Evolutionary conservation across 176 grass and related monocot species (phyloP), one percentile per base, ranked within the genome.

Genomic region (Avena insularis): DNA sequence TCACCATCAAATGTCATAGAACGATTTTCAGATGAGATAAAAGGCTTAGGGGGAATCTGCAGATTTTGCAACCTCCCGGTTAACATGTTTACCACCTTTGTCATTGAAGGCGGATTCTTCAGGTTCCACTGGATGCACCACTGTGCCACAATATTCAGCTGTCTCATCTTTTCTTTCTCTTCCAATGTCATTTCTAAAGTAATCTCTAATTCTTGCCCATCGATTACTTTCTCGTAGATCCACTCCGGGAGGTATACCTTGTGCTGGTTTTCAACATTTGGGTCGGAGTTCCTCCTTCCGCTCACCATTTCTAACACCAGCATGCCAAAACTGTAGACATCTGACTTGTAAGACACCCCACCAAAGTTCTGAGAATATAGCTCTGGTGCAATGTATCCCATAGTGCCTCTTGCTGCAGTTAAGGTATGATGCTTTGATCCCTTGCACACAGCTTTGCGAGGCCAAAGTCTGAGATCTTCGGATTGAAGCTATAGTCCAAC

Each of bases 381-480:
- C 8, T 71, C 67, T 20, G 67, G 67, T 19, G 67, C 35, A 8
- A 71, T 71, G 35, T 71, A 71, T 2, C 67, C 67, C 67, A 71
- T 71, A 0, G 67, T 71, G 36, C 67, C 67, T 71, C 67, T 71
- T 10, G 67, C 33, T 71, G 36, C 16, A n/a, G 67, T 71, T 20
- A 71, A 45, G 36, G 67, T 71, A 71, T 1, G 7, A 71, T 71
- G 67, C 33, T 71, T 43, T 71, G 67, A 8, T 71, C 33, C 67
- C 67, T 71, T 71, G 36, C 67, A 71, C 67, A 71, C 67, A 71
- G 19, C 67, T 71, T 71, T 71, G 67, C 67, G 11, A 71, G 67
- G 35, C 67, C 67, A 20, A 71, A 71, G 35, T 71, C 67, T 71
- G 67, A 71, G 0, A 71, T 71, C 67, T 71, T 71, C 16, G 67